Evolutionary conservation across 805 yeast genomes (phyloP).

Genomic region (Isabelozyma rhagii): DNA sequence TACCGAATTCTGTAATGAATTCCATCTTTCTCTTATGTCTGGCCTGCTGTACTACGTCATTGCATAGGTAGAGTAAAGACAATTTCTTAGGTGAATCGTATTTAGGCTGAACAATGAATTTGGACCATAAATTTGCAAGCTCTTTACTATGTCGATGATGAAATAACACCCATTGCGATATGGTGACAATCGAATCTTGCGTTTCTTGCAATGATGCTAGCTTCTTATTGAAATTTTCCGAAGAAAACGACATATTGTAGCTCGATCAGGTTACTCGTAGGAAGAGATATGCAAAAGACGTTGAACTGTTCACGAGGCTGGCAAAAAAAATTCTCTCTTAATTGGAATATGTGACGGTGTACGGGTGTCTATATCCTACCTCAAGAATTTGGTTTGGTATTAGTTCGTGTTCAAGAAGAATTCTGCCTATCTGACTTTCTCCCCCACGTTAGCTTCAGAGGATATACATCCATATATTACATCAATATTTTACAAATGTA

Average conservation of each 20-base stretch:
- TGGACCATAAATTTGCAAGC: conserved; percentile 34
- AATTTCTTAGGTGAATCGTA: conserved; percentile 37
- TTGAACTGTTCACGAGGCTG: too few relatives aligned
- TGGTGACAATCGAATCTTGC: conserved; percentile 44
- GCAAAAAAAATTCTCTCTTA: too few relatives aligned
- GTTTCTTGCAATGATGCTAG: conserved; percentile 39
- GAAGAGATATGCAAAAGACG: too few relatives aligned
- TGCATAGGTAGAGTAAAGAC: conserved; percentile 65
- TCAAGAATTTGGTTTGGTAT: background rate
- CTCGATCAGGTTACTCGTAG: background rate
- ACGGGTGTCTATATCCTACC: background rate
- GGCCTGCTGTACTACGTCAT: conserved; percentile 80
- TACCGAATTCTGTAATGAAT: conserved; percentile 56
- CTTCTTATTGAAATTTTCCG: conserved; percentile 31
- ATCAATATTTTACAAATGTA: too few relatives aligned
- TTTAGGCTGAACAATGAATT: conserved; percentile 14
- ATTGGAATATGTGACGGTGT: background rate
- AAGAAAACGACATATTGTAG: conserved; percentile 35
- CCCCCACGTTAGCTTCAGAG: too few relatives aligned
- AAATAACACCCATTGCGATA: conserved; percentile 45
- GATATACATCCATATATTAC: too few relatives aligned
- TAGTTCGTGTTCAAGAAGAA: too few relatives aligned
- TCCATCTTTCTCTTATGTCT: conserved; percentile 58
- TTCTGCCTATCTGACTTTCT: too few relatives aligned
- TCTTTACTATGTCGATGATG: conserved; percentile 40